phyloP scores from a whole-genome alignment of 1,284 basidiomycete species.

The Naganishia sp. region DNA sequence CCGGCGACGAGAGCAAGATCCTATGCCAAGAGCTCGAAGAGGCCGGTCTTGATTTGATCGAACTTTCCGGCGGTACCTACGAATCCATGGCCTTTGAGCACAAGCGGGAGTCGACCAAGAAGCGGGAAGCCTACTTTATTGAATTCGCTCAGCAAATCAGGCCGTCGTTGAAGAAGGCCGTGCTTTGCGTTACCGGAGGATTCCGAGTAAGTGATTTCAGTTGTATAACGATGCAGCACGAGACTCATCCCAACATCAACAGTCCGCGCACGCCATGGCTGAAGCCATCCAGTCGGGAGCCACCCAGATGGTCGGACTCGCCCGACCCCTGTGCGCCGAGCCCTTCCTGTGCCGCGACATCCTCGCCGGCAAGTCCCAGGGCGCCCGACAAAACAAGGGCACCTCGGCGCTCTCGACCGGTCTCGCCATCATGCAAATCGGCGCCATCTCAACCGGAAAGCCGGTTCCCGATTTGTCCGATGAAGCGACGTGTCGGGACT shows the following conservation, averaged over 20 bases:
- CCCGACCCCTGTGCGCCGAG: slow-evolving; percentile 56
- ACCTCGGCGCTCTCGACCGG: slow-evolving; percentile 35
- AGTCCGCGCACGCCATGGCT: slow-evolving; percentile 54
- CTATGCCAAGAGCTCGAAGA: slow-evolving; percentile 57
- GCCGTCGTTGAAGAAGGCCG: slow-evolving; percentile 49
- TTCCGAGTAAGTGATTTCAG: slow-evolving; percentile 51
- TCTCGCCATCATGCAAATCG: slow-evolving; percentile 38
- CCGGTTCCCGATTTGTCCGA: slow-evolving; percentile 37
- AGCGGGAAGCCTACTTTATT: slow-evolving; percentile 55
- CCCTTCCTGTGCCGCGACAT: slow-evolving; percentile 56
- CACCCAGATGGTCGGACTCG: slow-evolving; percentile 56
- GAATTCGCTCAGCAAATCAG: slow-evolving; percentile 38
- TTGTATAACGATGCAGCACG: not conserved
- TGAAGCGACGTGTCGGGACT: slow-evolving; percentile 32
- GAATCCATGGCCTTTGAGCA: slow-evolving; percentile 48
- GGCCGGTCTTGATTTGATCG: slow-evolving; percentile 59
- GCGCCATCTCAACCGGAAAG: slow-evolving; percentile 36
- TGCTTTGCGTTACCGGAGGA: slow-evolving; percentile 58
- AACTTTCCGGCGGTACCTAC: slow-evolving; percentile 55
- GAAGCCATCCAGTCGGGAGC: slow-evolving; percentile 47
- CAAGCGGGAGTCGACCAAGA: slow-evolving; percentile 50
- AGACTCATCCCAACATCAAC: too few species aligned
- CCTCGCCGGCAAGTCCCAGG: slow-evolving; percentile 48
- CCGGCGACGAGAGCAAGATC: slow-evolving; percentile 54
- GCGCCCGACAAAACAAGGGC: slow-evolving; percentile 44